phyloP scores from a whole-genome alignment of 2,329 filamentous ascomycete species.

The Penicillium sp. region DNA sequence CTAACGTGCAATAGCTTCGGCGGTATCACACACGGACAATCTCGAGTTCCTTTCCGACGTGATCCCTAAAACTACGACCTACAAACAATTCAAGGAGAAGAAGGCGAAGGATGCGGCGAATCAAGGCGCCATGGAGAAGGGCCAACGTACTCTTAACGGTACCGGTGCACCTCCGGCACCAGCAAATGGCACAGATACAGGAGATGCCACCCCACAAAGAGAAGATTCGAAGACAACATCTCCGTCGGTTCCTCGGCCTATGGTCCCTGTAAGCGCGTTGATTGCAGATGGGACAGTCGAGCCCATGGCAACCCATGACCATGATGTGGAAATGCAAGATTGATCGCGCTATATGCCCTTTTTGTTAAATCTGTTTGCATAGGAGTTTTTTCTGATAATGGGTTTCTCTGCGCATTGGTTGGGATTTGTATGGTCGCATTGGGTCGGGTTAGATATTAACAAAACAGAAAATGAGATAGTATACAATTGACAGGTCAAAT shows the following conservation, averaged over 20 bases:
- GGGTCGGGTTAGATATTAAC: slow-evolving; percentile 7
- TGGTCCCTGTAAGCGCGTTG: slow-evolving; percentile 46
- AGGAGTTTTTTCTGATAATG: slow-evolving; percentile 16
- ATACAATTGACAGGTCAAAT: neutral
- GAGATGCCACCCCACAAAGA: slow-evolving; percentile 11
- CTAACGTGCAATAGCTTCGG: slow-evolving; percentile 53
- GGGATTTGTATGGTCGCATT: slow-evolving; percentile 13
- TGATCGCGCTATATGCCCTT: slow-evolving; percentile 2
- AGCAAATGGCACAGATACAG: slow-evolving; percentile 19
- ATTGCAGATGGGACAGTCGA: slow-evolving; percentile 48
- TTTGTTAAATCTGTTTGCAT: slow-evolving; percentile 16
- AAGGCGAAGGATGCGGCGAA: slow-evolving; percentile 34
- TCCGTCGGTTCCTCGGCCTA: slow-evolving; percentile 27
- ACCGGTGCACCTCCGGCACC: slow-evolving; percentile 13
- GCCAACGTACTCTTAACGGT: slow-evolving; percentile 33
- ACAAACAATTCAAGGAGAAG: slow-evolving; percentile 66
- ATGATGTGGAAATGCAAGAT: slow-evolving; percentile 52
- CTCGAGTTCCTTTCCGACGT: slow-evolving; percentile 90
- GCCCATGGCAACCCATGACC: slow-evolving; percentile 35
- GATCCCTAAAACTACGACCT: slow-evolving; percentile 75
- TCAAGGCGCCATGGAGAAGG: slow-evolving; percentile 29
- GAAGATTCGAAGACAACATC: slow-evolving; percentile 18
- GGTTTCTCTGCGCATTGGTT: slow-evolving; percentile 6
- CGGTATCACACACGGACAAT: slow-evolving; percentile 79
- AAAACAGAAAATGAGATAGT: slow-evolving; percentile 1